Evolutionary conservation across 192 early-diverging fungal species (phyloP), one percentile per base, ranked within the genome.

Genomic region (Podila verticillata): DNA sequence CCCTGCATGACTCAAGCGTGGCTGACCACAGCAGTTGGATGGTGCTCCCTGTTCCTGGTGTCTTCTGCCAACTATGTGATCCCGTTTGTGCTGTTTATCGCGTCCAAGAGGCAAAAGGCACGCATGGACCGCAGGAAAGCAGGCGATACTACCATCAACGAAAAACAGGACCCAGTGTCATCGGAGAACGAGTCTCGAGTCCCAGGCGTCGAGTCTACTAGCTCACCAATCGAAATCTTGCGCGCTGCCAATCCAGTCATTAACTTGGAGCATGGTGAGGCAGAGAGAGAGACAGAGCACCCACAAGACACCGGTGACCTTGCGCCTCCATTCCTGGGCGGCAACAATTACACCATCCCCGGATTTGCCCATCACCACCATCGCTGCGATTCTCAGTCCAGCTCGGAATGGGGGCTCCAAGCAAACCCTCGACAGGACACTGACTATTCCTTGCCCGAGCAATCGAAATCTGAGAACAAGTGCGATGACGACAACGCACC

Each of bases 41-140:
- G 90, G 90, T 85, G 86, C 22, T 88, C 86, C 65, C 61, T 93
- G 31, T 86, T 91, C 48, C 87, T 92, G 51, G 83, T 84, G 80
- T 93, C 89, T 29, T 77, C 81, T 26, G 88, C 87, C 61, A 92
- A 92, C 74, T 92, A 90, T 67, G 83, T 91, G 35, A 81, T 91
- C 5, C 91, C 92, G 3, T 90, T 92, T 70, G 71, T 90, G 15
- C 81, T 94, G 17, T 94, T 84, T 65, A 86, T 93, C 51, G 86
- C 86, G 29, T 86, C 91, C 5, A 81, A 83, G 44, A 68, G 57
- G 29, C 68, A 81, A 15, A 44, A 15, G 39, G 39, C 39, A 15
- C 15, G 12, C 39, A 44, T 44, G 39, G 39, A 44, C 13, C 3
- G 32, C 61, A 56, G 26, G 74, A 72, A 34, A 68, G 83, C 60